phyloP scores from a whole-genome alignment of 2,329 filamentous ascomycete genomes.

The Elsinoe australis region DNA sequence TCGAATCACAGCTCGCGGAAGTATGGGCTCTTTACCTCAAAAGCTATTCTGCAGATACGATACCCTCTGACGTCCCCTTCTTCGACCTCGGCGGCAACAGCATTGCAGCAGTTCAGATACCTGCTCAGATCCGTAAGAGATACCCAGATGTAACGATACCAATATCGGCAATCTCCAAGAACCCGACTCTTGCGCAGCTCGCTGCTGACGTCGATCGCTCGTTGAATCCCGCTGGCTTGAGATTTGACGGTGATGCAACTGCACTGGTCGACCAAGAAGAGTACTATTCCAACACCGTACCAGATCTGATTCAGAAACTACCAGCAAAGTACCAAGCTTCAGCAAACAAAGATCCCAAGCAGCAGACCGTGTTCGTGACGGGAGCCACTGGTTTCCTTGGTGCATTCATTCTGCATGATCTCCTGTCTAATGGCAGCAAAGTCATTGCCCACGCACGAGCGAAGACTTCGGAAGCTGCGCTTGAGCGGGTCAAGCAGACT shows the following conservation, averaged over 20 bases:
- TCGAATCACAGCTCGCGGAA: constrained; percentile 59
- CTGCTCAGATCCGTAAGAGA: constrained; percentile 60
- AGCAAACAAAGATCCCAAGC: constrained; percentile 26
- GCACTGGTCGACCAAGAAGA: constrained; percentile 38
- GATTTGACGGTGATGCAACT: constrained; percentile 38
- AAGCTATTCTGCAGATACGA: constrained; percentile 58
- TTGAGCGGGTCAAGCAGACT: constrained; percentile 58
- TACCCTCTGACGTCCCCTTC: constrained; percentile 58
- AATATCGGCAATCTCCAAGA: constrained; percentile 63
- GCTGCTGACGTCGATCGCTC: constrained; percentile 46
- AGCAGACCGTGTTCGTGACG: constrained; percentile 66
- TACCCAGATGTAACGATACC: constrained; percentile 58
- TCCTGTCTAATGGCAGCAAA: constrained; percentile 51
- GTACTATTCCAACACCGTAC: constrained; percentile 48
- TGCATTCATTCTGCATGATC: constrained; percentile 66
- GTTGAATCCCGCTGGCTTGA: constrained; percentile 42
- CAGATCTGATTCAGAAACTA: constrained; percentile 45
- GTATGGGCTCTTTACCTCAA: constrained; percentile 68
- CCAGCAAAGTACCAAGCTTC: constrained; percentile 33
- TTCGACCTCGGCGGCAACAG: constrained; percentile 76
- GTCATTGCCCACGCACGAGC: constrained; percentile 71
- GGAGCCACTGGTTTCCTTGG: constrained; percentile 88
- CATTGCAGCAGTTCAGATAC: constrained; percentile 71
- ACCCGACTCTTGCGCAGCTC: constrained; percentile 54
- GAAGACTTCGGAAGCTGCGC: constrained; percentile 51